These are phyloP conservation scores for Emergomyces africanus DNA, from an alignment of 2,329 filamentous ascomycete species.

Conservation along the genomic window DNA sequence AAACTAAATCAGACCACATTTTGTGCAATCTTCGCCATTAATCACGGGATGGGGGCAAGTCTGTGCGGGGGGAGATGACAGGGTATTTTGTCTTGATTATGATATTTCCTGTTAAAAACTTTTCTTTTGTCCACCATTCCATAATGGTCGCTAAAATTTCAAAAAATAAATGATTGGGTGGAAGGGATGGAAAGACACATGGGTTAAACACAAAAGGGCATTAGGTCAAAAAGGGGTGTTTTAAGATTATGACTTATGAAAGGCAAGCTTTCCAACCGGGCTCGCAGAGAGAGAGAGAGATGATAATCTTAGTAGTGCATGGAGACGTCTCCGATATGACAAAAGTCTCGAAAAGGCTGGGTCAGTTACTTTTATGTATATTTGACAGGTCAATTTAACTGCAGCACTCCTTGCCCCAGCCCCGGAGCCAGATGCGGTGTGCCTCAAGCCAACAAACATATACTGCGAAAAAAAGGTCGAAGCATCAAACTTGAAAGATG, in stretches of 20 bases:
- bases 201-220: neutral
- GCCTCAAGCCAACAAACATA: slow-evolving; percentile 33
- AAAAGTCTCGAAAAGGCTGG: neutral
- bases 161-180: neutral
- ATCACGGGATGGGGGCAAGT: neutral
- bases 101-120: neutral
- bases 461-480: slow-evolving; percentile 46
- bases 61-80: neutral
- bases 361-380: slow-evolving; percentile 41
- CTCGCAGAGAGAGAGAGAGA: neutral
- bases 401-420: slow-evolving; percentile 17
- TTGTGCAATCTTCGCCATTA: neutral
- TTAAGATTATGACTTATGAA: no score
- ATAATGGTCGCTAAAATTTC: neutral
- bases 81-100: neutral
- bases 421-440: slow-evolving; percentile 8
- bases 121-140: neutral
- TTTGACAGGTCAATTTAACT: slow-evolving; percentile 45
- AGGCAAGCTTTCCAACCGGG: no score
- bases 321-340: neutral
- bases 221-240: neutral
- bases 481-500: slow-evolving; percentile 44
- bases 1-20: neutral
- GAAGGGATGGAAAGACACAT: neutral
- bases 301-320: neutral